Evolutionary conservation across 306 rosid species (phyloP), one percentile per base, ranked within the genome.

Genomic region (Citrullus mucosospermus): DNA sequence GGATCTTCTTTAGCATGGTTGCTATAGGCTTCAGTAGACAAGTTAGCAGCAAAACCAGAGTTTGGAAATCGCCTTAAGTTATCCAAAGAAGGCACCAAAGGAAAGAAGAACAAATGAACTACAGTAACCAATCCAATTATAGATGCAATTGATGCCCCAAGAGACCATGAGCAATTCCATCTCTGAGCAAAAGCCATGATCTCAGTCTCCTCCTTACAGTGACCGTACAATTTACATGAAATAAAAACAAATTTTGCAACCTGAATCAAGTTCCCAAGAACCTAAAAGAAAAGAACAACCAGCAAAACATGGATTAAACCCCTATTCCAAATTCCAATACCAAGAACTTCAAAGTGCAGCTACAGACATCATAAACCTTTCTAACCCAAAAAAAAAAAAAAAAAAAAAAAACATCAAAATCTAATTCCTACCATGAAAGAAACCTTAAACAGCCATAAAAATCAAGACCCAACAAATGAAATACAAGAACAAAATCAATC

Each of bases 71-170:
- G 87, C 78, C 85, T 90, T 32, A 92, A 88, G 84, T 91, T 89
- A 83, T 82, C 81, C 55, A 91, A 83, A 79, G 93, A 62, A 76
- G 97, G 96, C 32, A 85, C 83, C 89, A 92, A 77, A 30, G 98
- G 98, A 85, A 88, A 90, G 85, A 90, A 83, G 86, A 92, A 92
- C 68, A 91, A 79, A 87, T 92, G 97, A 39, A 95, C 89, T 2
- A 87, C 78, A 22, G 92, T 89, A 79, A 83, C 88, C 88, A 95
- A 75, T 43, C 86, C 93, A 78, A 91, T 57, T 80, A 88, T 69
- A 65, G 93, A 88, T 67, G 90, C 91, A 88, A 92, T 54, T 5
- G 93, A 73, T 8, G 89, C 91, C 25, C 80, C 83, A 59, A 88
- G 86, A 81, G 88, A 90, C 97, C 93, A 88, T 74, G 99, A 89